phyloP scores from a whole-genome alignment of 2,329 filamentous ascomycete genomes.

The Ascosphaera acerosa region DNA sequence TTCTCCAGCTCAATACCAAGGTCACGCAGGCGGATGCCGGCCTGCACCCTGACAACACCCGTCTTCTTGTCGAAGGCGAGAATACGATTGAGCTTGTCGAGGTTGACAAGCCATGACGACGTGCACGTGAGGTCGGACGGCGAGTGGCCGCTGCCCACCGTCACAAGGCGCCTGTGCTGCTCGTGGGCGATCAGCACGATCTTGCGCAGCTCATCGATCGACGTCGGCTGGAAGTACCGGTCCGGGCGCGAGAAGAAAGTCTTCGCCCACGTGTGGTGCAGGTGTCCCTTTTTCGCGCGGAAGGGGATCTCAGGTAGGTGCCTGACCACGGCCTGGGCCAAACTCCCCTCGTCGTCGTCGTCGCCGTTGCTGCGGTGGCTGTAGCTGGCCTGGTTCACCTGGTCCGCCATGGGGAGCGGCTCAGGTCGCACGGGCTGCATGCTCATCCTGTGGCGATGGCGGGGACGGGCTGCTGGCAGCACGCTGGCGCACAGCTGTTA shows the following conservation, averaged over 20 bases:
- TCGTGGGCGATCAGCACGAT: slow-evolving; percentile 52
- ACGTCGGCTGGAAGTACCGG: slow-evolving; percentile 68
- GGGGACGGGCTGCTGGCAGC: too few relatives aligned
- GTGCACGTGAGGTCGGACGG: slow-evolving; percentile 82
- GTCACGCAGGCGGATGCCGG: slow-evolving; percentile 60
- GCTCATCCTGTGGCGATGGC: too few relatives aligned
- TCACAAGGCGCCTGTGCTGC: slow-evolving; percentile 59
- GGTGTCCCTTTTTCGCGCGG: slow-evolving; percentile 42
- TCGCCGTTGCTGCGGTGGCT: too few relatives aligned
- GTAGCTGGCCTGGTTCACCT: too few relatives aligned
- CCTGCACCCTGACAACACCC: slow-evolving; percentile 49
- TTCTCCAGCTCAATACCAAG: slow-evolving; percentile 50
- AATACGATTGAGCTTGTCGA: slow-evolving; percentile 57
- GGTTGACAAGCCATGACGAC: slow-evolving; percentile 79
- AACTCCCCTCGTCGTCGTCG: too few relatives aligned
- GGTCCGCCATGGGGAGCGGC: too few relatives aligned
- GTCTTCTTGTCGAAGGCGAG: slow-evolving; percentile 41
- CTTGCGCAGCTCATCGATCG: slow-evolving; percentile 59
- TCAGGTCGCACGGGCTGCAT: too few relatives aligned
- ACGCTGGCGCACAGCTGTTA: too few relatives aligned
- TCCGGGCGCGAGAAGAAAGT: slow-evolving; percentile 79
- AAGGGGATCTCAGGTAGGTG: slow-evolving; percentile 45
- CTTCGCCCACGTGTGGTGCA: slow-evolving; percentile 82
- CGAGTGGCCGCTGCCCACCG: slow-evolving; percentile 77
- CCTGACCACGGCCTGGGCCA: slow-evolving; percentile 26